Base-by-base conservation (phyloP, 2,329 filamentous ascomycete genomes). In the Penicillium sp. region DNA sequence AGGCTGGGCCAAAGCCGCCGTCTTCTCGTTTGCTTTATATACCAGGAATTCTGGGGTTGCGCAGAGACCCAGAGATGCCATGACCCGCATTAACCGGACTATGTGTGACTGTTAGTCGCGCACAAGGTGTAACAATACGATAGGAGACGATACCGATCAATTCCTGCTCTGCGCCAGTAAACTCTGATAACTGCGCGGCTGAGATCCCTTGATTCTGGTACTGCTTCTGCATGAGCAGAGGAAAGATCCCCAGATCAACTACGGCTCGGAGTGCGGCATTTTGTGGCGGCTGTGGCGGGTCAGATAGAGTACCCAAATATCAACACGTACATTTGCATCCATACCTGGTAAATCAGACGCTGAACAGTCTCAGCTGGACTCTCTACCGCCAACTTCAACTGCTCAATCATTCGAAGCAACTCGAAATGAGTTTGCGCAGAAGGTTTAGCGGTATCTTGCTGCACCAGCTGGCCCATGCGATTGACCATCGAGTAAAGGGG, bases 321-420 rank as follows among this genome's bases (percentile, higher is more conserved):
- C n/a, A 33, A 10, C n/a, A 22, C 11, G 8, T 29, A n/a, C 9
- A 21, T 10, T 46, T 37, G 29, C 37, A 49, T 35, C 14, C 37
- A n/a, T 64, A 73, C 71, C 63, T 74, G 70, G 55, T 73, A 73
- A 27, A 72, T 70, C 13, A 73, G 39, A 7, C 71, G 68, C 44
- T 69, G 59, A 5, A 71, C 59, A 1, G 70, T 71, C 55, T 74
- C 71, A 2, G 65, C 63, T 5, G 71, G 71, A 1, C 69, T 70
- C 59, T 74, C 71, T 16, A 71, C 65, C 0, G 63, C 66, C 33
- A 68, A 58, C 24, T 58, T 62, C 14, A 74, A 47, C 45, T 69
- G 61, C 27, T 71, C 67, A 31, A 73, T 65, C 29, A 69, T 60
- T 9, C 58, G 61, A 19, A 73, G 58, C 14, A 74, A 56, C 31